phyloP scores from a whole-genome alignment of 257 asterid genomes.

The Primulina tabacum region DNA sequence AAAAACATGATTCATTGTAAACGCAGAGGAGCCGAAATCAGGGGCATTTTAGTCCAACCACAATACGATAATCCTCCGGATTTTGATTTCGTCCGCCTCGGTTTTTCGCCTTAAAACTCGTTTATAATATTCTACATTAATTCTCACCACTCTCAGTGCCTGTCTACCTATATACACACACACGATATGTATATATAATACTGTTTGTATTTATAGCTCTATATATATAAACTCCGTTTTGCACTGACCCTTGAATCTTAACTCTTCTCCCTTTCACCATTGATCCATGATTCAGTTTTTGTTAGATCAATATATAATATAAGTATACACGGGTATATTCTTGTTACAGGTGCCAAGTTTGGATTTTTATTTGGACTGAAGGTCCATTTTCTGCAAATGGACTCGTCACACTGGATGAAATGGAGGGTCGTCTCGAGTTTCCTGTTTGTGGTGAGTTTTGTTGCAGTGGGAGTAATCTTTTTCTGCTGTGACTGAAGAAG shows the following conservation, averaged over 20 bases:
- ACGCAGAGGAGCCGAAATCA: slow-evolving; percentile 48
- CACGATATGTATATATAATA: background rate
- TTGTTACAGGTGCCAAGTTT: slow-evolving; percentile 16
- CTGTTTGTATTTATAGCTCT: background rate
- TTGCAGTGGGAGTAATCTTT: background rate
- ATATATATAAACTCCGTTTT: slow-evolving; percentile 4
- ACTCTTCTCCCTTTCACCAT: background rate
- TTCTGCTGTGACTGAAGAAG: slow-evolving; percentile 9
- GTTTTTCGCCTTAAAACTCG: slow-evolving; percentile 34
- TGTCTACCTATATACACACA: slow-evolving; percentile 4
- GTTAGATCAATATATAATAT: background rate
- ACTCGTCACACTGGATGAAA: slow-evolving; percentile 18
- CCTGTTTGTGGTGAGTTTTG: slow-evolving; percentile 36
- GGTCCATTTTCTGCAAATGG: slow-evolving; percentile 30
- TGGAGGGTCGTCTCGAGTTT: slow-evolving; percentile 28
- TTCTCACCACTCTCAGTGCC: slow-evolving; percentile 1
- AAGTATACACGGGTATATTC: background rate
- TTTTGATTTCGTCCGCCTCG: background rate
- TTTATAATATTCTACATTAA: background rate
- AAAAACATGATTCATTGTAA: slow-evolving; percentile 28
- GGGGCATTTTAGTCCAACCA: slow-evolving; percentile 36
- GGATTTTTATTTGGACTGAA: slow-evolving; percentile 20
- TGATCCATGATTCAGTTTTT: background rate
- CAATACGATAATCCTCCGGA: background rate
- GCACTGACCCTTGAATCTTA: slow-evolving; percentile 29